Base-by-base conservation (phyloP, 2,329 filamentous ascomycete species). In the Fusarium burgessii region DNA sequence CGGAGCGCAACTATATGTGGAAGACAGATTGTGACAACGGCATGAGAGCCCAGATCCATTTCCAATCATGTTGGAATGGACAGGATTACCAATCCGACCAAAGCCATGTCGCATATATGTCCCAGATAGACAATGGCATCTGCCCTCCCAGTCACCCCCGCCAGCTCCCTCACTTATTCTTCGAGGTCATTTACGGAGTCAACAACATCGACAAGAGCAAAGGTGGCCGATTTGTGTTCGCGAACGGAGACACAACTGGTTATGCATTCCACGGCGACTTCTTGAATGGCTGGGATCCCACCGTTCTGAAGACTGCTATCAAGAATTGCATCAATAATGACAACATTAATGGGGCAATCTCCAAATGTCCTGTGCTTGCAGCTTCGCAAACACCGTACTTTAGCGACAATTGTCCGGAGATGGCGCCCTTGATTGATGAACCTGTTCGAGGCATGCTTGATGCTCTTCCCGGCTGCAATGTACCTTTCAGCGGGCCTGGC, bases 51-150 rank as follows among this genome's bases (percentile, higher is more conserved):
- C 73, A 74, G 12, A 42, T 74, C 23, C 73, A 74, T 23, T 74
- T 74, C n/a, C 73, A 73, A 25, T 66, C 73, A 10, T 74, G 73
- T 9, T 74, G 73, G 73, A 74, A 74, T 25, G 73, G 73, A 15
- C 60, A 63, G 8, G 70, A 68, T 40, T 75, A 74, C n/a, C 52
- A 72, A 8, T n/a, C 47, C 1, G 65, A 74, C 18, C 73, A 75
- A 41, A 74, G 72, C 18, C 73, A 74, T 58, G 55, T 74, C 13
- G 65, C 72, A 29, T 74, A 75, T 33, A 65, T 74, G 72, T 74
- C 73, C 8, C 57, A 66, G 27, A 75, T 74, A 20, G 73, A 74
- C 11, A 74, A 74, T n/a, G 73, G 73, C 0, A 35, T 74, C 6
- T 74, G 73, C n/a, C 73, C 73, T 1, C 73, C 73, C 1, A 70